Conservation (phyloP, 352 stramenopile species). For the Plasmopara viticola region DNA sequence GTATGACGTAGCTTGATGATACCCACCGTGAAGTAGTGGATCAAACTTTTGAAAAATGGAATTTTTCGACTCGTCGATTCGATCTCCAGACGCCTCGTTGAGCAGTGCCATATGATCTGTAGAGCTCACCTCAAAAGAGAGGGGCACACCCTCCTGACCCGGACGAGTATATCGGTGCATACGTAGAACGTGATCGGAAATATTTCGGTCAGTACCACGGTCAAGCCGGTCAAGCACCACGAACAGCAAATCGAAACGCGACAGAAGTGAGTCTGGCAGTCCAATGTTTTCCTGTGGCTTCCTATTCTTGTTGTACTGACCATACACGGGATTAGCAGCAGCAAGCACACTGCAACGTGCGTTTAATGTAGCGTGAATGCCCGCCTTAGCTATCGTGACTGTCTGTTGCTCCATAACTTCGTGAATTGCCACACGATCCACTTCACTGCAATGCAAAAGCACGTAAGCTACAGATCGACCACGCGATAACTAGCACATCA, state of each 20-base stretch:
- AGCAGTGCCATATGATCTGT: slow-evolving; percentile 72
- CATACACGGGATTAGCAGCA: slow-evolving; percentile 99
- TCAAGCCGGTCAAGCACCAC: slow-evolving; percentile 99
- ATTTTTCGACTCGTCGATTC: slow-evolving; percentile 56
- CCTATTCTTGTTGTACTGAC: slow-evolving; percentile 98
- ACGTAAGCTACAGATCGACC: slow-evolving; percentile 1
- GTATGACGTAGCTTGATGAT: slow-evolving; percentile 41
- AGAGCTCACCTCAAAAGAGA: slow-evolving; percentile 83
- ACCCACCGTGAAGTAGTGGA: slow-evolving; percentile 77
- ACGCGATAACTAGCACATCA: not conserved
- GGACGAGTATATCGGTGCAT: slow-evolving; percentile 92
- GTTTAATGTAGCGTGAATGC: slow-evolving; percentile 99
- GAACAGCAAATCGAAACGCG: slow-evolving; percentile 99
- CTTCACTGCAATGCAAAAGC: slow-evolving; percentile 53
- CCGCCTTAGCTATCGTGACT: slow-evolving; percentile 99
- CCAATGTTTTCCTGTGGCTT: slow-evolving; percentile 98
- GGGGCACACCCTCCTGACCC: slow-evolving; percentile 82
- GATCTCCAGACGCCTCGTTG: slow-evolving; percentile 52
- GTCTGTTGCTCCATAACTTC: slow-evolving; percentile 99
- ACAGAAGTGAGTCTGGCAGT: slow-evolving; percentile 98
- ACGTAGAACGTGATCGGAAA: slow-evolving; percentile 97
- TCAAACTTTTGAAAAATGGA: slow-evolving; percentile 90
- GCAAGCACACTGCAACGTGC: slow-evolving; percentile 97
- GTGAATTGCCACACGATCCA: slow-evolving; percentile 98
- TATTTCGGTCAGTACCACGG: slow-evolving; percentile 89